A percentile compares a stretch with the other conserved stretches of the same genome.
Evolutionary conservation across 257 asterid genomes (phyloP).

Genomic region (Jacaranda copaia): DNA sequence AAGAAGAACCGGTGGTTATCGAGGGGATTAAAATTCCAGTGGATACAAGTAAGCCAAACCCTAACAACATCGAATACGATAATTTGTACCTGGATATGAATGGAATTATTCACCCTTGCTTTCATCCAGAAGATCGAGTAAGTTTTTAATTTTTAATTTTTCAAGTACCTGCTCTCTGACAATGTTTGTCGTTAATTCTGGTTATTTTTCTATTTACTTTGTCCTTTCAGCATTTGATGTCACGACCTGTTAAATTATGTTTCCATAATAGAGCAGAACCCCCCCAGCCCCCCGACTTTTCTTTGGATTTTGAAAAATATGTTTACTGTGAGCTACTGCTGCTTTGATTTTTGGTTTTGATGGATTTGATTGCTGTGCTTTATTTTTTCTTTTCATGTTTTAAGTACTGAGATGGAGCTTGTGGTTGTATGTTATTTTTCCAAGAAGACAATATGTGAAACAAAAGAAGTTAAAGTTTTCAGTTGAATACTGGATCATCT

Average conservation of each 20-base stretch:
- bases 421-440: too few relatives aligned
- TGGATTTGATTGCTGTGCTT: not conserved
- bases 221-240: not conserved
- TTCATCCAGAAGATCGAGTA: slow-evolving; percentile 97
- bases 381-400: not conserved
- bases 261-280: too few relatives aligned
- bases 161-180: not conserved
- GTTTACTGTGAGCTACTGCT: not conserved
- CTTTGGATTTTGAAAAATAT: not conserved
- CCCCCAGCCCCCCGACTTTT: too few relatives aligned
- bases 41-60: slow-evolving; percentile 93
- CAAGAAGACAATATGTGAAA: too few relatives aligned
- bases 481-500: slow-evolving; percentile 7
- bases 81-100: slow-evolving; percentile 94
- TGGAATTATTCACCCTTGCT: slow-evolving; percentile 94
- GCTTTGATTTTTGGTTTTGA: not conserved
- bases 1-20: slow-evolving; percentile 82
- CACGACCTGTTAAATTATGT: too few relatives aligned
- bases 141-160: slow-evolving; percentile 34
- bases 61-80: slow-evolving; percentile 81
- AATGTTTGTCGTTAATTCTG: not conserved
- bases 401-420: too few relatives aligned
- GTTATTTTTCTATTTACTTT: not conserved
- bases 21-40: slow-evolving; percentile 80
- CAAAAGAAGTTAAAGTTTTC: not conserved